Conservation (phyloP, 345 rosid genomes). For the Acer yangbiense region DNA sequence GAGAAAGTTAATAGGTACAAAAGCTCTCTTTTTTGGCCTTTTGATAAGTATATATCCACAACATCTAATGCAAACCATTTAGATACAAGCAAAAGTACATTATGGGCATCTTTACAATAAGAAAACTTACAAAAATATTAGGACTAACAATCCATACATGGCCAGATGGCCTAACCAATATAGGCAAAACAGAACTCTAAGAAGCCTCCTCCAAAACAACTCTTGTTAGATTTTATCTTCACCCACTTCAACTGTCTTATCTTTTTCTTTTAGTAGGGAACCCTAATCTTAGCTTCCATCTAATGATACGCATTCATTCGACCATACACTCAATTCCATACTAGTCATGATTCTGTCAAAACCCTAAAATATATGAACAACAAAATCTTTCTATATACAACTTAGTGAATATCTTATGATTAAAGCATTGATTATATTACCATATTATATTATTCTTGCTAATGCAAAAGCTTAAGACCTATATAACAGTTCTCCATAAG, state of each 20-base stretch:
- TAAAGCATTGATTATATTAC: not conserved
- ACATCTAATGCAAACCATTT: constrained; percentile 7
- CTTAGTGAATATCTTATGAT: not conserved
- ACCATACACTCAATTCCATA: not conserved
- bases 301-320: not conserved
- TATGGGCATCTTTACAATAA: not conserved
- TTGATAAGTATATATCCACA: not conserved
- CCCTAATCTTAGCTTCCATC: not conserved
- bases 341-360: not conserved
- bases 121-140: not conserved
- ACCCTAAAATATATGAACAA: not conserved
- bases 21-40: not conserved
- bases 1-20: too few relatives aligned
- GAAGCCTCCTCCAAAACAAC: not conserved
- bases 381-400: not conserved
- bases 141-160: not conserved
- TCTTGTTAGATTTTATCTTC: not conserved
- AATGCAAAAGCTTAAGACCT: not conserved
- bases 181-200: not conserved
- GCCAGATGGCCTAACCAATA: not conserved
- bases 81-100: not conserved
- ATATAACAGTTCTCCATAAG: not conserved
- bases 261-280: not conserved
- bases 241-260: not conserved
- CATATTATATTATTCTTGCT: not conserved